Evolutionary conservation across 2,329 filamentous ascomycete genomes (phyloP), one percentile per base, ranked within the genome.

Genomic region (Truncatella angustata): DNA sequence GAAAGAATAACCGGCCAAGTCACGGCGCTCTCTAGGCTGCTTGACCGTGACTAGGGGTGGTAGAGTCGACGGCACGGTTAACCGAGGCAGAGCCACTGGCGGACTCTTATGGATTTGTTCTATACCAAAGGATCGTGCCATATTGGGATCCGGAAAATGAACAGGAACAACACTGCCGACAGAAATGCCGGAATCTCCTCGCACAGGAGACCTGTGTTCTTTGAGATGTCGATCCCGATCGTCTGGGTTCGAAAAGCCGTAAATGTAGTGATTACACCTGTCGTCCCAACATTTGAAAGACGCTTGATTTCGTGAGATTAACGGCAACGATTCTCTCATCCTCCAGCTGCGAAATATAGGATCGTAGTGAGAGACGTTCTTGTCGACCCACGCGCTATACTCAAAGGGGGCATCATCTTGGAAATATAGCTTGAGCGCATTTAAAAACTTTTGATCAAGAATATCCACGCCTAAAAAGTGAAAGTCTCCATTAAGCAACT

Each of bases 281-380:
- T 82, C 76, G 55, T 82, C 70, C 66, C 71, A 76, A 64, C 81
- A 84, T 63, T 80, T 83, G 64, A 77, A 77, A 10, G 77, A 76
- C 46, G 67, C 66, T 36, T 70, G 66, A 32, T 60, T 63, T 46
- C 69, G 67, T 37, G 65, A 64, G 37, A 64, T 65, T n/a, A 67
- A 56, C n/a, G 68, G 66, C 45, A 70, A 56, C 35, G 67, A 68
- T 35, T 69, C 67, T 50, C 70, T 69, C 51, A 70, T 60, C 53
- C 67, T 68, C 67, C 70, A 71, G 42, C 66, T 66, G 21, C 71
- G 73, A 56, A 74, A 68, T 44, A 77, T 66, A 14, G 76, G 74
- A 56, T 82, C 79, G 62, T 77, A 73, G 43, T 70, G 68, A 26
- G 70, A 67, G 34, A 81, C 60, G 56, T 82, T 80, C 55, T 72